Evolutionary conservation across 2,329 filamentous ascomycete genomes (phyloP).

Genomic region (Periconia macrospinosa): DNA sequence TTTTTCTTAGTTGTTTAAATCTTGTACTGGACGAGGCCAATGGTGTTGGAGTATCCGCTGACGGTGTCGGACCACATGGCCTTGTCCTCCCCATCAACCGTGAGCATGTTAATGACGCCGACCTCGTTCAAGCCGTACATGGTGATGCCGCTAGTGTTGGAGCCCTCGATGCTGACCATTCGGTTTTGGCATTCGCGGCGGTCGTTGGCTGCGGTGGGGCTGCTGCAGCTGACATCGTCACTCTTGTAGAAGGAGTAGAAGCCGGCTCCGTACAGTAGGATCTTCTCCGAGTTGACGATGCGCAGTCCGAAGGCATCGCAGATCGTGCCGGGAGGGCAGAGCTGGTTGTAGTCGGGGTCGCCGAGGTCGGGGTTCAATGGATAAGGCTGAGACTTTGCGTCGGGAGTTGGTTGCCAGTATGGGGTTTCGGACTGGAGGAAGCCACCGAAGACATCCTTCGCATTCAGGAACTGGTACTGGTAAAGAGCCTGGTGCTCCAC

Average conservation of each 20-base stretch:
- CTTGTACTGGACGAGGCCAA: conserved; percentile 38
- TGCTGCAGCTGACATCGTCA: conserved; percentile 52
- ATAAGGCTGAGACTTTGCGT: conserved; percentile 66
- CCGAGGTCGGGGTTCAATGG: conserved; percentile 53
- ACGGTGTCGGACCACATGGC: conserved; percentile 53
- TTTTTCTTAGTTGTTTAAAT: conserved; percentile 21
- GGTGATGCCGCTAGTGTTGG: conserved; percentile 29
- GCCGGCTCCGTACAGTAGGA: conserved; percentile 66
- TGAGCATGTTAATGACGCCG: conserved; percentile 51
- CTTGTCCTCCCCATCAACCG: conserved; percentile 46
- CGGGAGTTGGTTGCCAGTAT: conserved; percentile 79
- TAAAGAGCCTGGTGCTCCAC: conserved; percentile 65
- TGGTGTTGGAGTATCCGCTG: conserved; percentile 42
- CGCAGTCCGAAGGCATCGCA: conserved; percentile 64
- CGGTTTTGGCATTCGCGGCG: conserved; percentile 50
- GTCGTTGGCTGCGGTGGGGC: conserved; percentile 28
- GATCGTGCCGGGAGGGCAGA: conserved; percentile 21
- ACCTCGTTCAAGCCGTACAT: conserved; percentile 56
- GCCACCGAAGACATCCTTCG: conserved; percentile 78
- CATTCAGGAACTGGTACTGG: conserved; percentile 84
- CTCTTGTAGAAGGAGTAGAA: conserved; percentile 71
- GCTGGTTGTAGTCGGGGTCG: conserved; percentile 69
- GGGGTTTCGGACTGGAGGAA: conserved; percentile 90
- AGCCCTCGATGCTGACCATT: conserved; percentile 55
- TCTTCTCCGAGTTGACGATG: conserved; percentile 58